phyloP scores from a whole-genome alignment of 495 filamentous ascomycete species.

The Penicillium goetzii region DNA sequence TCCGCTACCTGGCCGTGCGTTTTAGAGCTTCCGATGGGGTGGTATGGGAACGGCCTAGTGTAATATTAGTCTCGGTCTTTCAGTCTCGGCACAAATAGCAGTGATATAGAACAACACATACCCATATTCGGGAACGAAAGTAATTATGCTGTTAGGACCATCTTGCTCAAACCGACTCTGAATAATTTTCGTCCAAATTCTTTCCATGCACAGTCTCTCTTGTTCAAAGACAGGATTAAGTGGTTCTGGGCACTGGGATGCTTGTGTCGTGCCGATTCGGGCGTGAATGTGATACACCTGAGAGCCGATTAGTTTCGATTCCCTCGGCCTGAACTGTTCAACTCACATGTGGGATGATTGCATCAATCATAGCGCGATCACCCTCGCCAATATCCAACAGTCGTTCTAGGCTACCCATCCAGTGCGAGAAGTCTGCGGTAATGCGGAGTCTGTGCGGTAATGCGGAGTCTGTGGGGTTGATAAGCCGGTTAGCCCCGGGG shows the following conservation, averaged over 20 bases:
- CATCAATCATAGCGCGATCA: constrained; percentile 25
- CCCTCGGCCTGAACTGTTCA: background rate
- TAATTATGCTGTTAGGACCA: constrained; percentile 21
- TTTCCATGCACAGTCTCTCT: constrained; percentile 34
- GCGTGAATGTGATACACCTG: constrained; percentile 38
- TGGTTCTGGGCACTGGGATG: constrained; percentile 37
- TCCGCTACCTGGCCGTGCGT: constrained; percentile 31
- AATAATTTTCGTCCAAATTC: constrained; percentile 29
- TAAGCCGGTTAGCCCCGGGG: background rate
- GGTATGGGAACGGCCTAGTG: constrained; percentile 38
- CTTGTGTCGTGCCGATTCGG: constrained; percentile 37
- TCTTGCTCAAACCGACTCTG: constrained; percentile 15
- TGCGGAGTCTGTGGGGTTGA: constrained; percentile 21
- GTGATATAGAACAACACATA: constrained; percentile 10
- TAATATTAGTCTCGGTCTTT: background rate
- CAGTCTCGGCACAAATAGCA: background rate
- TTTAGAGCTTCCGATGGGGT: constrained; percentile 30
- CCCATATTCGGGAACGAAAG: constrained; percentile 40
- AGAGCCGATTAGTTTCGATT: background rate
- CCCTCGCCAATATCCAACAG: constrained; percentile 31
- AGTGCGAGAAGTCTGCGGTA: constrained; percentile 38
- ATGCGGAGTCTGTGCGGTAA: constrained; percentile 29
- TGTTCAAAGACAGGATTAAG: constrained; percentile 28
- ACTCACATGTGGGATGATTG: constrained; percentile 34
- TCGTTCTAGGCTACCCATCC: constrained; percentile 32